Evolutionary conservation across 495 filamentous ascomycete species (phyloP).

Genomic region (Oleoguttula mirabilis): DNA sequence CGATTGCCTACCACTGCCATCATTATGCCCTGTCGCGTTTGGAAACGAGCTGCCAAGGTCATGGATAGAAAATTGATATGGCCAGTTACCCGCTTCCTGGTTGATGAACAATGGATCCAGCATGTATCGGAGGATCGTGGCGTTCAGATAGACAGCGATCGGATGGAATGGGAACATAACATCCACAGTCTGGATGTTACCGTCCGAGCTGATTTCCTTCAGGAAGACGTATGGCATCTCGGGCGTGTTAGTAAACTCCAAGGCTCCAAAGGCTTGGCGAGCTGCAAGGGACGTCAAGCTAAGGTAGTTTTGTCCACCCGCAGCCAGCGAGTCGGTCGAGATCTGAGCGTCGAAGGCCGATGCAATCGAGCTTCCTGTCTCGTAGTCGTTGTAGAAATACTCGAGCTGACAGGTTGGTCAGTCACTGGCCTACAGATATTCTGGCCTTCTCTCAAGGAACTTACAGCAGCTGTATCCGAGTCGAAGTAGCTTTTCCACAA

Average conservation of each 20-base stretch:
- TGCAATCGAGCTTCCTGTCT: constrained; percentile 27
- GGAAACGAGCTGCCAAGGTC: constrained; percentile 27
- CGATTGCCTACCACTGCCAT: constrained; percentile 17
- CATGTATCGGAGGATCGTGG: constrained; percentile 21
- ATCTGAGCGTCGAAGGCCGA: constrained; percentile 37
- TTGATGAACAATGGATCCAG: constrained; percentile 28
- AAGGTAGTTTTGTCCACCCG: constrained; percentile 32
- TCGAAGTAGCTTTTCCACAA: constrained; percentile 36
- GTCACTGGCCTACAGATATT: too few relatives aligned
- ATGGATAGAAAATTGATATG: constrained; percentile 25
- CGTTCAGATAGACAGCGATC: constrained; percentile 27
- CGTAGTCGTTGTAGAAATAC: constrained; percentile 46
- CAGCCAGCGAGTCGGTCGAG: constrained; percentile 36
- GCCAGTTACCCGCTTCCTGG: constrained; percentile 27
- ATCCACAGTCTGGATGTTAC: constrained; percentile 31
- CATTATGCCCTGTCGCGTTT: constrained; percentile 27
- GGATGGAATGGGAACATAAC: constrained; percentile 30
- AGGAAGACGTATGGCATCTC: constrained; percentile 27
- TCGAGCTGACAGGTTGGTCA: constrained; percentile 42
- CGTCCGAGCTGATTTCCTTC: constrained; percentile 32
- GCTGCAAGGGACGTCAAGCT: constrained; percentile 26
- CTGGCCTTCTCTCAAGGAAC: too few relatives aligned
- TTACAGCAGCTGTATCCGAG: constrained; percentile 4
- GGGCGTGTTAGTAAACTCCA: constrained; percentile 22
- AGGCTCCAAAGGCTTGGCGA: constrained; percentile 28